Percentiles rank a stretch among this genome's conserved stretches.
phyloP scores from a whole-genome alignment of 345 rosid genomes.

The Turnera subulata region DNA sequence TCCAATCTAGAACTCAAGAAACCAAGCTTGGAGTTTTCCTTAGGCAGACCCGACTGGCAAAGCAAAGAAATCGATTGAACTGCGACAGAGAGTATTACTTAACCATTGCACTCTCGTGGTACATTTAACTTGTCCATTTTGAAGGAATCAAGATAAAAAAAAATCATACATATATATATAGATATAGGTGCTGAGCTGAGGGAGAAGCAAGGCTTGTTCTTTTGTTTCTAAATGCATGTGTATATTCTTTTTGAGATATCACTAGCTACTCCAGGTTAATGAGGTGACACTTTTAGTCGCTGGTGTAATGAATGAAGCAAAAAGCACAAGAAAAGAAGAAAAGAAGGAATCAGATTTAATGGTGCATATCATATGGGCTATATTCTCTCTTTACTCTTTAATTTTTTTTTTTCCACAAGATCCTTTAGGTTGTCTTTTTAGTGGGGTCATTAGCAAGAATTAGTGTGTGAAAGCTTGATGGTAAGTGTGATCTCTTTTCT shows the following conservation, averaged over 20 bases:
- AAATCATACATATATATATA: neutral
- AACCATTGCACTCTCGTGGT: neutral
- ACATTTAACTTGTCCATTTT: neutral
- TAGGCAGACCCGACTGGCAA: slow-evolving; percentile 37
- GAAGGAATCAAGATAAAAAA: neutral
- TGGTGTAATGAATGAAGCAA: slow-evolving; percentile 1
- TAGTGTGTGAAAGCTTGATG: slow-evolving; percentile 17
- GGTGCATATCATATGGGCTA: neutral
- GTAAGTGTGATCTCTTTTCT: neutral
- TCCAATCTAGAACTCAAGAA: slow-evolving; percentile 10
- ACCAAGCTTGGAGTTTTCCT: slow-evolving; percentile 45
- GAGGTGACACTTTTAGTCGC: neutral
- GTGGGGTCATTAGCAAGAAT: slow-evolving; percentile 1
- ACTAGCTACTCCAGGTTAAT: no score
- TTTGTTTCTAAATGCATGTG: slow-evolving; percentile 2
- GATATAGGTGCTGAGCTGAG: neutral
- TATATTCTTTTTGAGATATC: neutral
- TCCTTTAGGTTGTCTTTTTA: neutral
- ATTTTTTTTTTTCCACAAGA: neutral
- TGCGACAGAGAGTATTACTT: neutral
- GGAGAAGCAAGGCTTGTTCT: slow-evolving; percentile 1
- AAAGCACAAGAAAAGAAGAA: neutral
- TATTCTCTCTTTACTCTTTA: neutral
- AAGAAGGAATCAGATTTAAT: slow-evolving; percentile 3
- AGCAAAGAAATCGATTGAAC: slow-evolving; percentile 20